These are phyloP conservation scores for Periconia sp. DNA, from an alignment of 2,329 filamentous ascomycete species.

Conservation along the genomic window DNA sequence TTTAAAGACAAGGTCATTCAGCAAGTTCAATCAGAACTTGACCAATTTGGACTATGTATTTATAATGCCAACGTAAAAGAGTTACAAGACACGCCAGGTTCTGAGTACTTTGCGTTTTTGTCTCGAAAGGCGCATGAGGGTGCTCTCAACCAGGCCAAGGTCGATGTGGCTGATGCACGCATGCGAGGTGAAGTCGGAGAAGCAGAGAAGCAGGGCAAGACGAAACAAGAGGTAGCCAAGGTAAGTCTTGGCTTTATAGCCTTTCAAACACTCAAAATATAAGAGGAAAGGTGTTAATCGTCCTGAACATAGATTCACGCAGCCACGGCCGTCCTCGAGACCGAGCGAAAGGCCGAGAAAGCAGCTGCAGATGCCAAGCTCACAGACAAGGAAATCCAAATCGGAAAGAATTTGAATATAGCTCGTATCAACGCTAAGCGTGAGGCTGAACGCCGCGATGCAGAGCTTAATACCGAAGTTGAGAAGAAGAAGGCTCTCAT, in stretches of 20 bases:
- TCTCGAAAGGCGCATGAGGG: conserved; percentile 85
- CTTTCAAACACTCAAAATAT: too few relatives aligned
- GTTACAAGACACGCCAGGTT: conserved; percentile 79
- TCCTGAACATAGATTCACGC: conserved; percentile 67
- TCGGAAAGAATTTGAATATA: conserved; percentile 76
- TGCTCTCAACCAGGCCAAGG: conserved; percentile 78
- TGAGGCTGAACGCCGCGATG: conserved; percentile 75
- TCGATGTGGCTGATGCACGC: conserved; percentile 64
- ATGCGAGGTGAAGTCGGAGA: conserved; percentile 76
- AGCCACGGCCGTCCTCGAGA: conserved; percentile 83
- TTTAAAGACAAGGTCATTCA: conserved; percentile 72
- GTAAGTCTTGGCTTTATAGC: too few relatives aligned
- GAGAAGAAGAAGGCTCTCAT: conserved; percentile 78
- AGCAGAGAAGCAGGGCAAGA: conserved; percentile 76
- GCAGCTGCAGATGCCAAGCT: conserved; percentile 79
- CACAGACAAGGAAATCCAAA: conserved; percentile 72
- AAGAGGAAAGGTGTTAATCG: background rate
- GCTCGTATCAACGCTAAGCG: conserved; percentile 76
- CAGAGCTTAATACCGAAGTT: conserved; percentile 79
- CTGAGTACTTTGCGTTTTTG: conserved; percentile 83
- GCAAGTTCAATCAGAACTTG: conserved; percentile 77
- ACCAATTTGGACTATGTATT: conserved; percentile 75
- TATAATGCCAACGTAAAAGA: conserved; percentile 85
- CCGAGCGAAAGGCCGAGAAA: conserved; percentile 82
- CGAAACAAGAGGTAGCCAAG: conserved; percentile 85